phyloP scores from a whole-genome alignment of 2,329 filamentous ascomycete species.

The Phialophora expanda region DNA sequence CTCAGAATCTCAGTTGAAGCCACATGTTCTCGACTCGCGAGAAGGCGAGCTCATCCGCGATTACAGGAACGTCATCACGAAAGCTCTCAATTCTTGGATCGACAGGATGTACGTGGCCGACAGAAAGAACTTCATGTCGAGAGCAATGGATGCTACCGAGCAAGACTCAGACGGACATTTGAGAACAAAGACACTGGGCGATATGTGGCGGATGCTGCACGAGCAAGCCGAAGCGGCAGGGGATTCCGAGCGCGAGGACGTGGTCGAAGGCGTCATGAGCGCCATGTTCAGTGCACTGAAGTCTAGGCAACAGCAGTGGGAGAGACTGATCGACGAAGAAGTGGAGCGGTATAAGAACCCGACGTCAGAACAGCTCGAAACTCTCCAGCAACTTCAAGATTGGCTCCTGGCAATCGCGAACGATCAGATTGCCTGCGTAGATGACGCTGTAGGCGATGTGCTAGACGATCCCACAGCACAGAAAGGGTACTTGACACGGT shows the following conservation, averaged over 20 bases:
- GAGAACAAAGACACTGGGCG: conserved; percentile 86
- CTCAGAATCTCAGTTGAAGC: conserved; percentile 73
- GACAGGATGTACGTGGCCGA: conserved; percentile 87
- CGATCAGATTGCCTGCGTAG: conserved; percentile 97
- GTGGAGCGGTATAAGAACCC: conserved; percentile 70
- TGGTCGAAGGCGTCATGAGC: conserved; percentile 93
- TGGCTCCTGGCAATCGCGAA: conserved; percentile 97
- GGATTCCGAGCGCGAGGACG: conserved; percentile 83
- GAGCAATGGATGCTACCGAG: conserved; percentile 80
- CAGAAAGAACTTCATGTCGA: conserved; percentile 76
- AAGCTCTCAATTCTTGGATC: conserved; percentile 96
- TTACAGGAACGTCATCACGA: conserved; percentile 93
- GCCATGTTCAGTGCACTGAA: conserved; percentile 91
- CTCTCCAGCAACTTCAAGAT: conserved; percentile 76
- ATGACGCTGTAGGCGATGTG: conserved; percentile 77
- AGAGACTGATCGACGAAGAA: conserved; percentile 86
- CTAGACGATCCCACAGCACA: conserved; percentile 73
- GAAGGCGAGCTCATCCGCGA: conserved; percentile 89
- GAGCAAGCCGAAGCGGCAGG: conserved; percentile 88
- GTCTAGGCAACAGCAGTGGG: conserved; percentile 81
- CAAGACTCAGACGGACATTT: conserved; percentile 88
- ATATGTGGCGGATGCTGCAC: conserved; percentile 96
- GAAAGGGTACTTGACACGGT: conserved; percentile 81
- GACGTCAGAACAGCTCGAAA: conserved; percentile 61
- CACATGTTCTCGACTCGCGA: conserved; percentile 87